phyloP scores from a whole-genome alignment of 768 basidiomycete species.

The Mrakia frigida region DNA sequence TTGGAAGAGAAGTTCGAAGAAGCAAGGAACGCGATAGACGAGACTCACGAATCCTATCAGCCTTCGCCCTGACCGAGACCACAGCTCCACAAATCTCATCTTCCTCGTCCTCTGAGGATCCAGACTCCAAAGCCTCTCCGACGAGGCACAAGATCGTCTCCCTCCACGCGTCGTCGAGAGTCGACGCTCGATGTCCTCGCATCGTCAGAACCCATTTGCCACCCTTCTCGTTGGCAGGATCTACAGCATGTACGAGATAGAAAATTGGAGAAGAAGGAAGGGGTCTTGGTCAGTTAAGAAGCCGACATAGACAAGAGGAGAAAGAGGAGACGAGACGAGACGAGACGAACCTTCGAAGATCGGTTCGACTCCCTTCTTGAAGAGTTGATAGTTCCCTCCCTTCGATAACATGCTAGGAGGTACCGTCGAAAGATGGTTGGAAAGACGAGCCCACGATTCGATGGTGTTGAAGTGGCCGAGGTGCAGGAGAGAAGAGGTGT shows the following conservation, averaged over 20 bases:
- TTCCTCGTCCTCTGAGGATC: neutral
- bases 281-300: neutral
- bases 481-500: slow-evolving; percentile 8
- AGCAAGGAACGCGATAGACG: too few species aligned
- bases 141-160: slow-evolving; percentile 89
- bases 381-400: slow-evolving; percentile 74
- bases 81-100: slow-evolving; percentile 51
- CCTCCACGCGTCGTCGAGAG: slow-evolving; percentile 82
- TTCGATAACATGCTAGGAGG: neutral
- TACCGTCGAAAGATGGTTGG: slow-evolving; percentile 2
- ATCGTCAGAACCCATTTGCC: slow-evolving; percentile 95
- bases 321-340: neutral
- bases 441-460: neutral
- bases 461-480: slow-evolving; percentile 11
- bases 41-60: slow-evolving; percentile 64
- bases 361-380: slow-evolving; percentile 55
- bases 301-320: neutral
- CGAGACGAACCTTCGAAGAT: neutral
- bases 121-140: slow-evolving; percentile 61
- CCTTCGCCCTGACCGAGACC: slow-evolving; percentile 76
- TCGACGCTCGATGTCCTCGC: slow-evolving; percentile 63
- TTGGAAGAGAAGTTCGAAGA: neutral
- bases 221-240: slow-evolving; percentile 46
- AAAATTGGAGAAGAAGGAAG: too few species aligned
- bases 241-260: neutral